Evolutionary conservation across 1,139 yeast genomes (phyloP), one percentile per base, ranked within the genome.

Genomic region (Kodamaea suecica): DNA sequence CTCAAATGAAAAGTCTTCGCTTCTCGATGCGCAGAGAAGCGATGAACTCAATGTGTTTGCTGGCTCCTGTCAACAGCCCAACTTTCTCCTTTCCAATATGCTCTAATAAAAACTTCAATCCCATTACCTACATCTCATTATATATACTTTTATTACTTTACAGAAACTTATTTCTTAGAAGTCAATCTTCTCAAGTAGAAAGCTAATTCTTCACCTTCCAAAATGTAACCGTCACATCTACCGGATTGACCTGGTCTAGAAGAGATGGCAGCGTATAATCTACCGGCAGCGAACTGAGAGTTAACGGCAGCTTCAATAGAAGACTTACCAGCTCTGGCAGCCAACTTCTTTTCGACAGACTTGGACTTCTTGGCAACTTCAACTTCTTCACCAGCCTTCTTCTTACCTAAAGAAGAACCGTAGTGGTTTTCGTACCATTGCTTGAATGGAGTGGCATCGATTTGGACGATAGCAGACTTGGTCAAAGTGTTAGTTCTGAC

Each of bases 221-320:
- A 86, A 76, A 92, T 84, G 95, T 94, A 92, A 76, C 99, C 99
- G 73, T 94, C 98, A 78, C 92, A 84, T 80, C 99, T 94, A 76
- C 99, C 99, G 57, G 95, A 84, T 83, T 92, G 99, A 75, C 99
- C 99, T 72, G 99, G 99, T 83, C 99, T 90, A 45, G 98, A 92
- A 58, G 98, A 88, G 68, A 92, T 88, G 71, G 81, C 83, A 72
- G 98, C 98, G 80, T 92, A 92, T 65, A 92, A 84, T 78, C 94
- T 88, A 82, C 97, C 97, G 57, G 97, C 88, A 72, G 83, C 82
- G 83, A 92, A 92, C 80, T 92, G 98, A 61, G 90, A 66, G 66
- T 88, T 94, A 59, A 92, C 92, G 63, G 96, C 81, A 55, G 78
- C 69, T 76, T 90, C 97, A 61, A 88, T 77, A 76, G 81, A 78